Percentiles rank a stretch among this genome's conserved stretches.
These are phyloP conservation scores for Podospora fimiseda DNA, from an alignment of 495 filamentous ascomycete species.

Conservation along the genomic window DNA sequence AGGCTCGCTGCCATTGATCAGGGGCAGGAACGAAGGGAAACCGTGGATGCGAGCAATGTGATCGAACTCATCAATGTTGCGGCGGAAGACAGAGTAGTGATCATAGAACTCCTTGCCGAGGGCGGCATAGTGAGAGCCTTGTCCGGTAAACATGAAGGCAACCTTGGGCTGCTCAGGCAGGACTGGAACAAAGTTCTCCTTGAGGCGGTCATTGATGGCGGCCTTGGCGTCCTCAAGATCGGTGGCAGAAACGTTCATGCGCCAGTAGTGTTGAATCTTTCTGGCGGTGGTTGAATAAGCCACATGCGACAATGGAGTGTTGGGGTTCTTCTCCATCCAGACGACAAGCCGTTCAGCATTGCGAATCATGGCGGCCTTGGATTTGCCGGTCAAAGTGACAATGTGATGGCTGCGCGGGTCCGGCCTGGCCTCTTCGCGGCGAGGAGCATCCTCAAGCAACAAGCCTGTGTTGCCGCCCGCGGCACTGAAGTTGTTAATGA, in stretches of 20 bases:
- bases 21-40: constrained; percentile 59
- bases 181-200: constrained; percentile 43
- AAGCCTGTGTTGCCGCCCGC: constrained; percentile 62
- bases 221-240: constrained; percentile 39
- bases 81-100: constrained; percentile 59
- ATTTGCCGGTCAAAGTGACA: constrained; percentile 55
- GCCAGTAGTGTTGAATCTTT: constrained; percentile 74
- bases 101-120: constrained; percentile 68
- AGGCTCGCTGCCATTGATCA: constrained; percentile 58
- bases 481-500: constrained; percentile 66
- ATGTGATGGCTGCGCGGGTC: constrained; percentile 50
- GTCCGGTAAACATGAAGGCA: constrained; percentile 66
- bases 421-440: constrained; percentile 19
- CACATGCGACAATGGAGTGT: constrained; percentile 48
- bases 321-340: constrained; percentile 49
- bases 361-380: constrained; percentile 47
- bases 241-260: constrained; percentile 55
- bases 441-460: constrained; percentile 53
- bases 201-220: constrained; percentile 36
- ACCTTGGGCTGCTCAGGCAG: constrained; percentile 46
- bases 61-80: constrained; percentile 64
- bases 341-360: constrained; percentile 44
- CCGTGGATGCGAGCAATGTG: constrained; percentile 61
- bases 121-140: constrained; percentile 59
- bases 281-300: constrained; percentile 81